These are phyloP conservation scores for Botryobasidium botryosum DNA, from an alignment of 768 basidiomycete genomes.

Conservation along the genomic window DNA sequence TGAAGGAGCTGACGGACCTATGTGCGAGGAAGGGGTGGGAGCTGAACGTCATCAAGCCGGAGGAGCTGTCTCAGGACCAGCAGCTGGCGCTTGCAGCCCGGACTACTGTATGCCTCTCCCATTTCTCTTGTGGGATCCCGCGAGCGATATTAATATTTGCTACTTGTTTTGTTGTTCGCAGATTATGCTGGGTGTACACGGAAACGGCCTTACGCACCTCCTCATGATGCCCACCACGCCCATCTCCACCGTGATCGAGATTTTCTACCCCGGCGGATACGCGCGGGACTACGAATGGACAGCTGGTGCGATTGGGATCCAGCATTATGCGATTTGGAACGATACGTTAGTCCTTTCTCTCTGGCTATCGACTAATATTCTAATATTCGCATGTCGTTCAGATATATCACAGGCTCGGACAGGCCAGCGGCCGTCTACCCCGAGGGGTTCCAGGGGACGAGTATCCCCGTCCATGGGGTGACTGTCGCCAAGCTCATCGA, in stretches of 20 bases:
- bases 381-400: conserved; percentile 2
- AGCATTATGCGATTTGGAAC: conserved; percentile 56
- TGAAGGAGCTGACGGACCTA: conserved; percentile 52
- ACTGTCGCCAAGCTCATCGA: conserved; percentile 53
- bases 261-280: conserved; percentile 64
- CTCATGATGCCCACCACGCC: conserved; percentile 66
- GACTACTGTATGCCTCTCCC: conserved; percentile 47
- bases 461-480: conserved; percentile 57
- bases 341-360: conserved; percentile 5
- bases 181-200: conserved; percentile 93
- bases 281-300: conserved; percentile 85
- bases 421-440: conserved; percentile 49
- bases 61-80: conserved; percentile 60
- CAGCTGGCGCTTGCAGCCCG: conserved; percentile 67
- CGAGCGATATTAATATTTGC: neutral
- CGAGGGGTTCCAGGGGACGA: conserved; percentile 66
- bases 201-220: conserved; percentile 70
- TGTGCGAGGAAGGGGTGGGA: conserved; percentile 63
- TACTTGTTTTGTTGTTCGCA: conserved; percentile 19
- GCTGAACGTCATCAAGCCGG: conserved; percentile 74
- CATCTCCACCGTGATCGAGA: conserved; percentile 67
- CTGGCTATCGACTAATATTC: conserved; percentile 1
- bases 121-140: neutral
- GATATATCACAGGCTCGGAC: conserved; percentile 29
- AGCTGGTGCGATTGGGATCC: conserved; percentile 49